Evolutionary conservation across 2,329 filamentous ascomycete species (phyloP), one percentile per base, ranked within the genome.

Genomic region (Dactylellina sp.): DNA sequence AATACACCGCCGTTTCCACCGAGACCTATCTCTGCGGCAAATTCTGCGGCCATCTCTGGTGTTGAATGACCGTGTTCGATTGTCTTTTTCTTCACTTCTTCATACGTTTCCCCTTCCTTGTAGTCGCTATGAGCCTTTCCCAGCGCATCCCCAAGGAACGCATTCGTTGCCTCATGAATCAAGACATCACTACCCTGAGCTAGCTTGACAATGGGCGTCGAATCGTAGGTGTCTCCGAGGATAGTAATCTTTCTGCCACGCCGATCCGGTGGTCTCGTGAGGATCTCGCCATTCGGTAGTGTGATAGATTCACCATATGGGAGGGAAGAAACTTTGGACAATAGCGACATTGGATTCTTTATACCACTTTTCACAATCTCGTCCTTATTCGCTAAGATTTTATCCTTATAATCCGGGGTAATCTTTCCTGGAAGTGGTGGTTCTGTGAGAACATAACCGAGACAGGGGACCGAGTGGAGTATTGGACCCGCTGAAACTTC

Each of bases 161-260:
- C 77, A 68, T 78, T 78, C 1, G 77, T 78, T 9, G 77, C 76
- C 53, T 78, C 77, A n/a, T 78, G 77, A 12, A 78, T 65, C 4
- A 78, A 65, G 5, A 78, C 76, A 40, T 77, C 76, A 12, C 75
- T 76, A n/a, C 63, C 59, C 1, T 39, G n/a, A 7, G 77, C 77
- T 22, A 77, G 16, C 6, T 60, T 46, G 2, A 59, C 53, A 32
- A 78, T 76, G 9, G 60, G 46, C 9, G 62, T 61, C 9, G 76
- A 57, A 62, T 78, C 76, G 39, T 42, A 76, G 7, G 77, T 78
- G 56, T 78, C 77, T 0, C 77, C 77, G n/a, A 78, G 37, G 12
- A 78, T 71, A 14, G 76, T 75, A 28, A 77, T 77, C 49, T 75
- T 78, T 24, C 77, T 71, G 39, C 77, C 77, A 12, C 44, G 37